phyloP scores from a whole-genome alignment of 2,329 filamentous ascomycete species.

The Sporothrix mexicana region DNA sequence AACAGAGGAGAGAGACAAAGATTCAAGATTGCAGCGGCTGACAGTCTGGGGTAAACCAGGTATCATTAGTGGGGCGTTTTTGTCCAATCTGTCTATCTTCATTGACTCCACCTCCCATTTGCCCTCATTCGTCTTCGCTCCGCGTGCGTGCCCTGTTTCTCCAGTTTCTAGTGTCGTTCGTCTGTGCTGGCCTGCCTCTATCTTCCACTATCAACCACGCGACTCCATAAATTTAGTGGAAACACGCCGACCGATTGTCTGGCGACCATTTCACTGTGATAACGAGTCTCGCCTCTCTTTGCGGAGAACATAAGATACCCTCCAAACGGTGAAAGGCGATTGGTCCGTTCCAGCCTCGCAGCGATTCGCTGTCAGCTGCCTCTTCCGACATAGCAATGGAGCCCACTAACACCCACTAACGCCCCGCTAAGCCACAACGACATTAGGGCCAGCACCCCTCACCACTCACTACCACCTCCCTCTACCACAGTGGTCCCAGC shows the following conservation, averaged over 20 bases:
- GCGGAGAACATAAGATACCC: not conserved
- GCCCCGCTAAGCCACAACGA: not conserved
- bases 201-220: constrained; percentile 15
- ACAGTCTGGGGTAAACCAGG: constrained; percentile 21
- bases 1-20: not conserved
- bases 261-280: too few relatives aligned
- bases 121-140: not conserved
- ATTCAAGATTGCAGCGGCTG: not conserved
- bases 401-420: not conserved
- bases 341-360: not conserved
- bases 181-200: not conserved
- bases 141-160: constrained; percentile 13
- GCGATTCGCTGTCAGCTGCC: constrained; percentile 6
- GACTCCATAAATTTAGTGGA: not conserved
- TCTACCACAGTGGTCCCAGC: not conserved
- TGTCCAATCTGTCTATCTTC: not conserved
- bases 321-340: not conserved
- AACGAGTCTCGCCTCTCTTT: too few relatives aligned
- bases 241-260: too few relatives aligned
- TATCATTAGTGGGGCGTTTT: not conserved
- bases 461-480: not conserved
- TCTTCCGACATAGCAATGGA: constrained; percentile 2
- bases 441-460: not conserved
- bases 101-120: not conserved
- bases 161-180: not conserved